Percentiles rank a stretch among this genome's conserved stretches.
Evolutionary conservation across 768 basidiomycete genomes (phyloP).

Genomic region (Trametes punicea): DNA sequence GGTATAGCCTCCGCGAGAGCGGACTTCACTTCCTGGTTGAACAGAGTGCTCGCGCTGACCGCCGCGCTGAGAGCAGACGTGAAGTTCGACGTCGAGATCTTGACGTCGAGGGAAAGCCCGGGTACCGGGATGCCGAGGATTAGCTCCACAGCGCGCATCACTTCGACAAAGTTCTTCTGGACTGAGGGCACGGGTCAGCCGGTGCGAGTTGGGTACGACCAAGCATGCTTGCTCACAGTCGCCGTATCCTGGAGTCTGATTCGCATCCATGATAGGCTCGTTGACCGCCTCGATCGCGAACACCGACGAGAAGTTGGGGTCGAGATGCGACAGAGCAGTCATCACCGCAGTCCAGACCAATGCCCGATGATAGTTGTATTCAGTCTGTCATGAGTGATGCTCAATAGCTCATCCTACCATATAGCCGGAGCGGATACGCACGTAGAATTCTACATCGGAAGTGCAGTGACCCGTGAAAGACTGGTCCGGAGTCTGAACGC

Average conservation of each 20-base stretch:
- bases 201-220: not conserved
- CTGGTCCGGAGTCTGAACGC: slow-evolving; percentile 59
- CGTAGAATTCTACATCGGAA: slow-evolving; percentile 67
- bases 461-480: slow-evolving; percentile 75
- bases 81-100: slow-evolving; percentile 32
- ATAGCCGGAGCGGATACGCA: slow-evolving; percentile 35
- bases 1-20: slow-evolving; percentile 37
- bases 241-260: slow-evolving; percentile 64
- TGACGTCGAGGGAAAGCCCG: slow-evolving; percentile 15
- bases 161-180: slow-evolving; percentile 65
- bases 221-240: slow-evolving; percentile 45
- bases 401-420: too few species aligned
- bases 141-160: slow-evolving; percentile 63
- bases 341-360: slow-evolving; percentile 81
- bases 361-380: slow-evolving; percentile 71
- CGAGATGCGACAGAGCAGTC: slow-evolving; percentile 67
- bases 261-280: slow-evolving; percentile 73
- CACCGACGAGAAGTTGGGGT: slow-evolving; percentile 61
- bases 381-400: slow-evolving; percentile 43
- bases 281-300: slow-evolving; percentile 75
- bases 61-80: slow-evolving; percentile 32
- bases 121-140: slow-evolving; percentile 51
- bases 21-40: slow-evolving; percentile 30
- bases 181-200: slow-evolving; percentile 39
- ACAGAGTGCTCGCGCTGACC: slow-evolving; percentile 13